Conservation (phyloP, 805 yeast genomes). For the Ogataea salicorniae region DNA sequence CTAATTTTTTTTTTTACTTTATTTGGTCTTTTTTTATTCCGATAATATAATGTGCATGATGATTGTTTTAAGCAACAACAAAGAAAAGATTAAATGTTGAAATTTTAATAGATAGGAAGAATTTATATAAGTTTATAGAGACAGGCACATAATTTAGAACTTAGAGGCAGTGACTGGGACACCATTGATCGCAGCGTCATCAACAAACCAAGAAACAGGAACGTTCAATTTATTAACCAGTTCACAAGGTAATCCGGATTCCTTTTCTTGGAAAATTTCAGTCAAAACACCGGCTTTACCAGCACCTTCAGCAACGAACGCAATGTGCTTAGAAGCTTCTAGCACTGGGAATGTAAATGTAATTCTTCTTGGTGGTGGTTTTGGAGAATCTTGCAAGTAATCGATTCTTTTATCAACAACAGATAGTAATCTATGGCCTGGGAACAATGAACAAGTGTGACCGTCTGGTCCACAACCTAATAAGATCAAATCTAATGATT, state of each 20-base stretch:
- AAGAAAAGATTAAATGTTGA: too few species aligned
- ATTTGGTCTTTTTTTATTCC: too few species aligned
- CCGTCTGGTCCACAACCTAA: conserved; percentile 97
- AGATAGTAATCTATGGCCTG: conserved; percentile 65
- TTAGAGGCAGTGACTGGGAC: conserved; percentile 32
- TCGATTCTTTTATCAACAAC: conserved; percentile 53
- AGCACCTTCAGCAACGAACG: conserved; percentile 87
- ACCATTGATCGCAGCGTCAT: conserved; percentile 68
- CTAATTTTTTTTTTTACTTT: neutral
- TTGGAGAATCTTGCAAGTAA: conserved; percentile 76
- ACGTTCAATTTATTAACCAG: conserved; percentile 58
- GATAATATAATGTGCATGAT: too few species aligned
- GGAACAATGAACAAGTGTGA: conserved; percentile 90
- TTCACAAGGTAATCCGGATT: conserved; percentile 58
- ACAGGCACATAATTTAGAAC: conserved; percentile 1
- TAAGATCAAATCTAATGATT: conserved; percentile 57
- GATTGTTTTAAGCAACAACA: too few species aligned
- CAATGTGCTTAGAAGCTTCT: conserved; percentile 46
- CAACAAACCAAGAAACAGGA: conserved; percentile 78
- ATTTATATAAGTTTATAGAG: too few species aligned
- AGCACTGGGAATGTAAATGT: conserved; percentile 81
- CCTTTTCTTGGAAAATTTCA: conserved; percentile 54
- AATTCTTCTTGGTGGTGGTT: conserved; percentile 90
- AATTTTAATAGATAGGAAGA: too few species aligned
- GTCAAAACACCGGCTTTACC: conserved; percentile 71